Evolutionary conservation across 306 rosid species (phyloP).

Genomic region (Citrullus mucosospermus): DNA sequence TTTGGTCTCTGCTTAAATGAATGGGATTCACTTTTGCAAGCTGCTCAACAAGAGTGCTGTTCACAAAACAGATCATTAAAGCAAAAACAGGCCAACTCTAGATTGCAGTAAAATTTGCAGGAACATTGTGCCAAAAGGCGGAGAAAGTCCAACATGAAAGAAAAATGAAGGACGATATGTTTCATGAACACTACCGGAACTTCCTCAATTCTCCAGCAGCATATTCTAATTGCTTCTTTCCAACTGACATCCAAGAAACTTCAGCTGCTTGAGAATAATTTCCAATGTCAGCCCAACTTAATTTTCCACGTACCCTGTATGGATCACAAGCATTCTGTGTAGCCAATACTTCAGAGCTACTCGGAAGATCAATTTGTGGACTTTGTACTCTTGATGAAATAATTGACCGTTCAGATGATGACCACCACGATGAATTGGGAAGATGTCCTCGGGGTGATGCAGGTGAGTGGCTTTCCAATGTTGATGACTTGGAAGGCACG

Average conservation of each 20-base stretch:
- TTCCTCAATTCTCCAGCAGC: conserved; percentile 63
- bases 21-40: conserved; percentile 59
- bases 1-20: conserved; percentile 44
- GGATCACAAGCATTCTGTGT: conserved; percentile 50
- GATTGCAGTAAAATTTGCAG: not conserved
- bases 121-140: not conserved
- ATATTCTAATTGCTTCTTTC: conserved; percentile 65
- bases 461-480: conserved; percentile 35
- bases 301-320: conserved; percentile 49
- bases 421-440: conserved; percentile 58
- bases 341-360: conserved; percentile 46
- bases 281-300: conserved; percentile 62
- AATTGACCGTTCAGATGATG: conserved; percentile 53
- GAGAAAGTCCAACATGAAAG: not conserved
- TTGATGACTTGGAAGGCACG: conserved; percentile 20
- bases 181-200: conserved; percentile 37
- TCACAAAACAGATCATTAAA: conserved; percentile 5
- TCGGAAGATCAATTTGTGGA: conserved; percentile 43
- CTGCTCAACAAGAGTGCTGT: conserved; percentile 66
- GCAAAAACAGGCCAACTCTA: not conserved
- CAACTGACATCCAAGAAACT: conserved; percentile 89
- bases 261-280: conserved; percentile 50
- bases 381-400: conserved; percentile 45
- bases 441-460: conserved; percentile 52
- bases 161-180: not conserved